phyloP scores from a whole-genome alignment of 805 yeast genomes.

The Geotrichum ghanense region DNA sequence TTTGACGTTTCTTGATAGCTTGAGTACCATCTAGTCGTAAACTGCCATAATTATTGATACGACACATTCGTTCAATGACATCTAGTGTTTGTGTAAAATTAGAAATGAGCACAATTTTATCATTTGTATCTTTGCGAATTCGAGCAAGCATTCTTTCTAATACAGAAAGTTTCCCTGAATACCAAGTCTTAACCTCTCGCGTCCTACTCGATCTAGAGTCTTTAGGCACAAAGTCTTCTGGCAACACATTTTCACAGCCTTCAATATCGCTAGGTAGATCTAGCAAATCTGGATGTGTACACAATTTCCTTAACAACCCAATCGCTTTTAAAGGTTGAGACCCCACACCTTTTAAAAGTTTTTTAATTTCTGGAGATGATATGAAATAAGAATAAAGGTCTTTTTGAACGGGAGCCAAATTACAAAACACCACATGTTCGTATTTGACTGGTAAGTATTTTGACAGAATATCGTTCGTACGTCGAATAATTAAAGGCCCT shows the following conservation, averaged over 20 bases:
- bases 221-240: conserved; percentile 56
- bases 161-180: conserved; percentile 78
- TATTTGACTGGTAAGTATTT: conserved; percentile 92
- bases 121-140: conserved; percentile 73
- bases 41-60: conserved; percentile 60
- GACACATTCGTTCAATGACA: conserved; percentile 76
- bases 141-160: conserved; percentile 73
- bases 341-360: conserved; percentile 48
- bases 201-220: conserved; percentile 40
- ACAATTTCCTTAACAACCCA: conserved; percentile 75
- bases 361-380: conserved; percentile 65
- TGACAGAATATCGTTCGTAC: conserved; percentile 89
- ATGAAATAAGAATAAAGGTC: conserved; percentile 62
- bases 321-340: conserved; percentile 86
- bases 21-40: conserved; percentile 86
- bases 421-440: conserved; percentile 93
- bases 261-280: conserved; percentile 67
- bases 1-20: conserved; percentile 86
- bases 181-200: conserved; percentile 66
- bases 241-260: conserved; percentile 48
- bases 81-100: conserved; percentile 93
- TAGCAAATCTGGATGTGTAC: conserved; percentile 87
- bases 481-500: conserved; percentile 80
- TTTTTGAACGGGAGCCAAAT: conserved; percentile 66
- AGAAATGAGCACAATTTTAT: conserved; percentile 88